Conservation (phyloP, 139 green algal genomes). For the Raphidocelis subcapitata region DNA sequence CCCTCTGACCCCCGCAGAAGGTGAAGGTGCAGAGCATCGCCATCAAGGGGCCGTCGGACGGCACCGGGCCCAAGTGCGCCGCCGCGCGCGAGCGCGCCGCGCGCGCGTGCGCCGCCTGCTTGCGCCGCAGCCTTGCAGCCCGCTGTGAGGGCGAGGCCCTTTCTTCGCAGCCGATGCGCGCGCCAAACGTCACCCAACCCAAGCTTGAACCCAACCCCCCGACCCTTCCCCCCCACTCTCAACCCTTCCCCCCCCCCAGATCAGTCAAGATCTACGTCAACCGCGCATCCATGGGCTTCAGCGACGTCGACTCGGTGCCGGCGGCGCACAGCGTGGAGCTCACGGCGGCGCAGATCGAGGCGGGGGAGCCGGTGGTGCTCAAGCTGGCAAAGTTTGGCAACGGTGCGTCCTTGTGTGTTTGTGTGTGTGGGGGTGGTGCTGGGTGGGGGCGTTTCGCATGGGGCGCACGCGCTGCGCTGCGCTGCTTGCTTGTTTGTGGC, state of each 20-base stretch:
- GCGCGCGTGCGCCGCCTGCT: too few species aligned
- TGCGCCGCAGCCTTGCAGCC: too few species aligned
- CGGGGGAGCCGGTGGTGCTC: conserved; percentile 52
- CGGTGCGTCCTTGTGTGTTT: conserved; percentile 53
- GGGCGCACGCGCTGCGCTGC: neutral
- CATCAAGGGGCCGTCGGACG: conserved; percentile 57
- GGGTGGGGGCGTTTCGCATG: too few species aligned
- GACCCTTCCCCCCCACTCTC: too few species aligned
- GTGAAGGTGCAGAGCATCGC: conserved; percentile 70
- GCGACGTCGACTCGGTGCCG: conserved; percentile 37
- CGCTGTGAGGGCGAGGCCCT: too few species aligned
- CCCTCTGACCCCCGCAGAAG: conserved; percentile 17
- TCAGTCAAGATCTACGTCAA: conserved; percentile 79
- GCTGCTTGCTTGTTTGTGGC: neutral
- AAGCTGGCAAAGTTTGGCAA: conserved; percentile 82
- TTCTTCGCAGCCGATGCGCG: too few species aligned
- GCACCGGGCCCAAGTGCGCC: conserved; percentile 53
- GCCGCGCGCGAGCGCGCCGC: too few species aligned
- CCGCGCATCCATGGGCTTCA: conserved; percentile 46
- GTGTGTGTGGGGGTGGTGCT: neutral
- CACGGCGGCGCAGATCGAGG: conserved; percentile 45
- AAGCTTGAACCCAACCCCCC: too few species aligned
- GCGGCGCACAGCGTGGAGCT: conserved; percentile 69
- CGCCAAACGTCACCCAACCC: too few species aligned
- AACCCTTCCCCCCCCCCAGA: too few species aligned